Evolutionary conservation across 768 basidiomycete genomes (phyloP).

Genomic region (Epithele typhae): DNA sequence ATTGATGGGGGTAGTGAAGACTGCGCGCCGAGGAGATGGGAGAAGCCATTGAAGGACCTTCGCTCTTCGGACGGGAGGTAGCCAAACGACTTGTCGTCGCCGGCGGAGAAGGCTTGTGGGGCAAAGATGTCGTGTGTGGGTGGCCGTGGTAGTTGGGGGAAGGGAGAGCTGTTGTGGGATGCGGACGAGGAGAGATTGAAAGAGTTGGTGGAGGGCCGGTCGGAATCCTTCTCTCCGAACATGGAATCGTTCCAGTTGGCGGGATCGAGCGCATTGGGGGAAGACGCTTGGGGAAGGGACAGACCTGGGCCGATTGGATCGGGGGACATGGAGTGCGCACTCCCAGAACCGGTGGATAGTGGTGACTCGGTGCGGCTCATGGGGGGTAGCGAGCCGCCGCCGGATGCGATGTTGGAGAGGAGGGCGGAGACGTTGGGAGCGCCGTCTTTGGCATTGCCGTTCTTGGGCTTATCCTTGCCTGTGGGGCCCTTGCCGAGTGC

Average conservation of each 20-base stretch:
- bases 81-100: slow-evolving; percentile 12
- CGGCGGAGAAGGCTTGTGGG: slow-evolving; percentile 6
- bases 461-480: slow-evolving; percentile 74
- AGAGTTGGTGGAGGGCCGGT: slow-evolving; percentile 26
- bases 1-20: slow-evolving; percentile 9
- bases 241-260: slow-evolving; percentile 18
- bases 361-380: slow-evolving; percentile 30
- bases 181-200: slow-evolving; percentile 24
- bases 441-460: slow-evolving; percentile 8
- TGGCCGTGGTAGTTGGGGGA: slow-evolving; percentile 6
- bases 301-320: slow-evolving; percentile 30
- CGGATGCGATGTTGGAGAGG: slow-evolving; percentile 15
- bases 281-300: slow-evolving; percentile 9
- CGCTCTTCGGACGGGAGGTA: slow-evolving; percentile 11
- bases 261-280: slow-evolving; percentile 10
- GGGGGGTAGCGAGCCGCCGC: slow-evolving; percentile 14
- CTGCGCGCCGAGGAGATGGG: slow-evolving; percentile 33
- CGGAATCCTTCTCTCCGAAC: slow-evolving; percentile 17
- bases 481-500: slow-evolving; percentile 82
- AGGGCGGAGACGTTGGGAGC: slow-evolving; percentile 1
- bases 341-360: slow-evolving; percentile 40
- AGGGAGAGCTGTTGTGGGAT: slow-evolving; percentile 27
- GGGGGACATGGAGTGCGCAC: slow-evolving; percentile 63
- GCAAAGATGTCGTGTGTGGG: slow-evolving; percentile 9
- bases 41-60: slow-evolving; percentile 22